Conservation (phyloP, 345 rosid species). For the Hypericum perforatum region DNA sequence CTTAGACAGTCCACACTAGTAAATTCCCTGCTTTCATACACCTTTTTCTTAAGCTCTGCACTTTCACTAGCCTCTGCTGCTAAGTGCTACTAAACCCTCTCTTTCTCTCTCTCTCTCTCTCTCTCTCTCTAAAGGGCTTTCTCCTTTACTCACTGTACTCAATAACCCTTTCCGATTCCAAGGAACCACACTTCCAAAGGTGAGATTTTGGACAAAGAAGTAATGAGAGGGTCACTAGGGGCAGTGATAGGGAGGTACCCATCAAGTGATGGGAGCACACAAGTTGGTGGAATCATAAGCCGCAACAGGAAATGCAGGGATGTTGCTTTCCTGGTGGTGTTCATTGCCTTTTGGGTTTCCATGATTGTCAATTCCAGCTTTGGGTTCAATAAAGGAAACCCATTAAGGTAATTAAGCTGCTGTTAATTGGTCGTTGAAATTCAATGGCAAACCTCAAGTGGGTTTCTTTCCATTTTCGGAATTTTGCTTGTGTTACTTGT, state of each 20-base stretch:
- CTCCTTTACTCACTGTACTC: neutral
- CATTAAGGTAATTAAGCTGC: slow-evolving; percentile 38
- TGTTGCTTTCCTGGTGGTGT: slow-evolving; percentile 65
- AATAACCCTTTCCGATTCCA: neutral
- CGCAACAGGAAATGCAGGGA: slow-evolving; percentile 95
- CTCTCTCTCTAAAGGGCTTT: neutral
- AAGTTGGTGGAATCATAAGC: slow-evolving; percentile 72
- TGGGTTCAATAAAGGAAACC: slow-evolving; percentile 91
- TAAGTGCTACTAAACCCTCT: slow-evolving; percentile 1
- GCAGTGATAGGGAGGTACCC: slow-evolving; percentile 84
- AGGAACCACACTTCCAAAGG: neutral
- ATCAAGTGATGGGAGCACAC: slow-evolving; percentile 77
- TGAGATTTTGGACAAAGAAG: neutral
- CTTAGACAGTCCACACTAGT: slow-evolving; percentile 1
- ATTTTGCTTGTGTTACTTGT: slow-evolving; percentile 3
- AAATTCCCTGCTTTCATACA: slow-evolving; percentile 10
- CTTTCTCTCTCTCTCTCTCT: slow-evolving; percentile 1
- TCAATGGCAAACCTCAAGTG: slow-evolving; percentile 1
- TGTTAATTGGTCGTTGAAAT: neutral
- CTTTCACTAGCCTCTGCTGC: too few species aligned
- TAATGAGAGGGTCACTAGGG: slow-evolving; percentile 66
- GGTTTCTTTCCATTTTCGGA: slow-evolving; percentile 1
- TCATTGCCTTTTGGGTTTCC: slow-evolving; percentile 88
- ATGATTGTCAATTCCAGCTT: slow-evolving; percentile 99
- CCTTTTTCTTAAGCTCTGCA: neutral